A percentile compares a stretch with the other conserved stretches of the same genome.
Evolutionary conservation across 345 rosid species (phyloP).

Genomic region (Salix koriyanagi): DNA sequence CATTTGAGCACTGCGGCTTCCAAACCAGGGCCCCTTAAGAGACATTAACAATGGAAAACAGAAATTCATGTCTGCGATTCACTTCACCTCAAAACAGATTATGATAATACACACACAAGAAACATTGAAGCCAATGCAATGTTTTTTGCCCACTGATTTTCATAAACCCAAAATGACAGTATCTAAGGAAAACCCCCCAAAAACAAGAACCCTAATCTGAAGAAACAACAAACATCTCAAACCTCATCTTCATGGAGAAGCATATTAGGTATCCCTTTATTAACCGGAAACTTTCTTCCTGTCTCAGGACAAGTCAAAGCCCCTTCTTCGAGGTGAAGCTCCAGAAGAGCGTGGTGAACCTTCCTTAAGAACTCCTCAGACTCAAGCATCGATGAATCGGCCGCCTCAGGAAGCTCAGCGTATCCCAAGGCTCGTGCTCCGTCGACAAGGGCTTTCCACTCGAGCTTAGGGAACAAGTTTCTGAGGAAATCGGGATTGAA

Average conservation of each 20-base stretch:
- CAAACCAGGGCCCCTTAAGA: background rate
- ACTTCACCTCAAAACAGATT: background rate
- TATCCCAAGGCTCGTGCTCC: slow-evolving; percentile 70
- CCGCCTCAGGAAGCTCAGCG: slow-evolving; percentile 58
- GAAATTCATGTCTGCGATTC: background rate
- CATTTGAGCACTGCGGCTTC: background rate
- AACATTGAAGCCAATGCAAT: background rate
- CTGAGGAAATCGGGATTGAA: slow-evolving; percentile 68
- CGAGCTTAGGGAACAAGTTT: slow-evolving; percentile 67
- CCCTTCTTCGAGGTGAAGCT: slow-evolving; percentile 89
- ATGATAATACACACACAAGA: background rate
- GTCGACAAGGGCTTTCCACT: slow-evolving; percentile 71
- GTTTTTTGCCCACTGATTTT: background rate
- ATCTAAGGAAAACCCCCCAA: background rate
- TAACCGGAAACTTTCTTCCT: slow-evolving; percentile 64
- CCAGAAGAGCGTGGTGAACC: slow-evolving; percentile 81
- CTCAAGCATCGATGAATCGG: slow-evolving; percentile 44
- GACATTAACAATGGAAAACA: background rate
- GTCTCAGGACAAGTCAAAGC: slow-evolving; percentile 86
- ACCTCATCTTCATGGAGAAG: slow-evolving; percentile 98
- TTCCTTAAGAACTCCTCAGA: slow-evolving; percentile 66
- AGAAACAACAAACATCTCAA: slow-evolving; percentile 14
- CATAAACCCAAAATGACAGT: background rate
- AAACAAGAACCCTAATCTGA: background rate
- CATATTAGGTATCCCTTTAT: slow-evolving; percentile 88